Conservation (phyloP, 75 land plant genomes). For the Pinus albicaulis region DNA sequence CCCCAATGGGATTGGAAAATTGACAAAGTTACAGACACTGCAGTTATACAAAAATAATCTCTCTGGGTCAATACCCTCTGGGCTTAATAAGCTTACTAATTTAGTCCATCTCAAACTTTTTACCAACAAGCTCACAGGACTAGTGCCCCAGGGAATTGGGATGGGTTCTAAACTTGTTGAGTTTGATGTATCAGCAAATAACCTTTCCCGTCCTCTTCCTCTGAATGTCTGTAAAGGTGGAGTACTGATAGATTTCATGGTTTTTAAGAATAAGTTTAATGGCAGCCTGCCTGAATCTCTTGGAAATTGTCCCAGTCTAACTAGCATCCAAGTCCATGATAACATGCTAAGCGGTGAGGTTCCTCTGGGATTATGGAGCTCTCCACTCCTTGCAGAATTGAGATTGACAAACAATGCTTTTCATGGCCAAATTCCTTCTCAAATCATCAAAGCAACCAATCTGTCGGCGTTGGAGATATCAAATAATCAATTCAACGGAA, state of each 20-base stretch:
- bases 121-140: conserved; percentile 31
- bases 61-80: conserved; percentile 34
- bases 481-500: conserved; percentile 36
- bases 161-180: conserved; percentile 13
- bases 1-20: conserved; percentile 32
- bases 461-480: conserved; percentile 28
- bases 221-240: conserved; percentile 24
- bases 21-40: conserved; percentile 18
- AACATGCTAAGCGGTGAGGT: conserved; percentile 34
- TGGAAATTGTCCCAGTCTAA: conserved; percentile 20
- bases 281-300: conserved; percentile 38
- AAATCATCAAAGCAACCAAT: conserved; percentile 1
- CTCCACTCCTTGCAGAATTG: conserved; percentile 15
- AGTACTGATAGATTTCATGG: conserved; percentile 18
- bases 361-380: conserved; percentile 33
- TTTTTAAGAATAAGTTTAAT: conserved; percentile 37
- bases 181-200: conserved; percentile 43
- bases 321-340: conserved; percentile 10
- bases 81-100: conserved; percentile 20
- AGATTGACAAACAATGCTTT: conserved; percentile 40
- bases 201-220: conserved; percentile 43
- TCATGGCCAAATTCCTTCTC: conserved; percentile 45
- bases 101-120: conserved; percentile 26
- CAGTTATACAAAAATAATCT: conserved; percentile 22
- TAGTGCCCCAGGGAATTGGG: conserved; percentile 33